Evolutionary conservation across 257 asterid species (phyloP).

Genomic region (Osmanthus fragrans): DNA sequence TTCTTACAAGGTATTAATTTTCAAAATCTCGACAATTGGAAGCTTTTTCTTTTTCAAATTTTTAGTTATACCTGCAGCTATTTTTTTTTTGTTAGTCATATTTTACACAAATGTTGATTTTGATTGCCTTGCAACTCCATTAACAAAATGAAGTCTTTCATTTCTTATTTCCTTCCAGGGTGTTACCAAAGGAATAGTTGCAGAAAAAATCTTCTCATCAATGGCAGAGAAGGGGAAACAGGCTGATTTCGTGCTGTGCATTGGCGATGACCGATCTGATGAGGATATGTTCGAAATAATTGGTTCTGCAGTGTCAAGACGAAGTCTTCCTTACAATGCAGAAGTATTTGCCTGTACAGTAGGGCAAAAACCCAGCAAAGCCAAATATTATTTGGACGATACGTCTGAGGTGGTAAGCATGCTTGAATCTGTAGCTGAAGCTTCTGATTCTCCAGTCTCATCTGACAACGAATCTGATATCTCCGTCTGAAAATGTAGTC

Average conservation of each 20-base stretch:
- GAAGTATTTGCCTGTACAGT: slow-evolving; percentile 85
- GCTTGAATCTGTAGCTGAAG: slow-evolving; percentile 84
- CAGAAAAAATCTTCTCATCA: slow-evolving; percentile 71
- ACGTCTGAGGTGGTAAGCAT: slow-evolving; percentile 67
- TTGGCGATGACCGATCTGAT: slow-evolving; percentile 90
- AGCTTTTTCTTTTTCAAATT: no score
- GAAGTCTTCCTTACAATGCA: slow-evolving; percentile 51
- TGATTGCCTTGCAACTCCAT: no score
- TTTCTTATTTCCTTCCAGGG: slow-evolving; percentile 40
- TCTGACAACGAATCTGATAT: slow-evolving; percentile 58
- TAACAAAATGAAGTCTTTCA: no score
- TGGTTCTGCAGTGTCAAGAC: slow-evolving; percentile 54
- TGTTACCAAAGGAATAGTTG: slow-evolving; percentile 75
- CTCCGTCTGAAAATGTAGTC: slow-evolving; percentile 38
- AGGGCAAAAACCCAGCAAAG: slow-evolving; percentile 90
- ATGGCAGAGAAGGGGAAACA: slow-evolving; percentile 55
- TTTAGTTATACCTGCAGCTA: not conserved
- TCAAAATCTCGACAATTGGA: not conserved
- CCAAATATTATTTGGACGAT: slow-evolving; percentile 82
- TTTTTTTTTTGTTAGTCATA: not conserved
- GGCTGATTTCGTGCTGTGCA: slow-evolving; percentile 80
- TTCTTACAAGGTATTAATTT: not conserved
- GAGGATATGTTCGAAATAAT: slow-evolving; percentile 87
- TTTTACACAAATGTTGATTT: not conserved
- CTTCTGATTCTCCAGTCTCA: slow-evolving; percentile 57